Evolutionary conservation across 805 yeast species (phyloP), one percentile per base, ranked within the genome.

Genomic region (Ogataea chonburiensis): DNA sequence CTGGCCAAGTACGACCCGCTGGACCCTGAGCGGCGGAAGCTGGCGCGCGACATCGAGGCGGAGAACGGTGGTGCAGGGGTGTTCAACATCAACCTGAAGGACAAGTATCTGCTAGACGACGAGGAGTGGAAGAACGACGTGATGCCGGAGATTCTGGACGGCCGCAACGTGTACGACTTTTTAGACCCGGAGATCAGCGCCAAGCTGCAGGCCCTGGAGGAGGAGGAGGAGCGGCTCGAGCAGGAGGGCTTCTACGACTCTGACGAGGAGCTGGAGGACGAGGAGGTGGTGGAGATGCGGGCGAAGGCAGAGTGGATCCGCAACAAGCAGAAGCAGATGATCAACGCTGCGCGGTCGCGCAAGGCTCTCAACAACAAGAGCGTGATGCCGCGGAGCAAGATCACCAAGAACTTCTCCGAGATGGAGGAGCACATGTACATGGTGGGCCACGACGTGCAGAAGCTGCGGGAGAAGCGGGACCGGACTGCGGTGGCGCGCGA

Each of bases 51-150:
- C 59, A 71, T 88, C 45, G 98, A 93, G 68, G 82, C 75, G 32
- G 96, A 84, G 61, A 86, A 93, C 55, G 98, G 98, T 60, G 98
- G 98, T 60, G 97, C 98, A 28, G 98, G 98, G 73, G 98, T 93
- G 22, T 93, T 68, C 73, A 93, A 88, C 68, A 77, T 93, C 59
- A 88, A 93, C 68, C 72, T 93, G 67, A 86, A 88, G 62, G 98
- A 91, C 58, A 84, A 81, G 56, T 93, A 94, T 65, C 51, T 93
- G 45, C 71, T 93, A 52, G 98, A 91, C 51, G 91, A 93, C 60
- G 98, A 91, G 34, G 94, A 86, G 47, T 93, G 99, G 99, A 91
- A 91, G 75, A 79, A 87, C 50, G 99, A 93, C 64, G 75, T 83
- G 45, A 87, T 93, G 87, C 99, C 99, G 17, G 99, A 93, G 71